Base-by-base conservation (phyloP, 768 basidiomycete species). In the Macrolepiota dolichaula region DNA sequence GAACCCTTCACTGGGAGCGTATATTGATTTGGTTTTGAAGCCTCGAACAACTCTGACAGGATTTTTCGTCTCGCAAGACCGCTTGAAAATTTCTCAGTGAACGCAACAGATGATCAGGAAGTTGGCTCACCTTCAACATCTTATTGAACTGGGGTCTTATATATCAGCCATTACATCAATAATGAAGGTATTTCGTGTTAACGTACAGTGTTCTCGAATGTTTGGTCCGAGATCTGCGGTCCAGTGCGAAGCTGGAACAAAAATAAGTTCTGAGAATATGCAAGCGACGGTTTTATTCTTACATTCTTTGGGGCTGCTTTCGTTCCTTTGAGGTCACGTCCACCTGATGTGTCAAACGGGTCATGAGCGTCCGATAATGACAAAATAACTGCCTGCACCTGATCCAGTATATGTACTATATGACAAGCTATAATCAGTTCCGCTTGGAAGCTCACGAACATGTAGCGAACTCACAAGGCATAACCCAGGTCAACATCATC, bases 11-110 rank as follows among this genome's bases (percentile, higher is more conserved):
- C 73, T 78, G 4, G 94, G 94, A 7, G 91, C 93, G 65, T 86
- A 96, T 22, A 77, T 76, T 0, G 91, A 91, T 29, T 73, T 71
- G 29, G 87, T 72, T 71, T 94, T 94, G 80, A 74, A 96, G 1
- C 94, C 95, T 25, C 95, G 83, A 58, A 96, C 87, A 2, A 97
- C 94, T 17, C 95, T 82, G 32, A 97, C 80, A 15, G 94, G 94
- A 64, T 89, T 90, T 62, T 81, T 83, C 0, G 89, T 92, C 68
- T 95, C 85, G n/a, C 79, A 83, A 1, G 93, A 95, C 61, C 72
- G 76, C 92, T 94, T 50, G 22, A 54, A 7, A 60, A 10, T 22
- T 19, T 35, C 19, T 32, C 55, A 27, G 49, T n/a, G 24, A 12
- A 46, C 37, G 24, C 9, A 40, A 15, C 13, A 32, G 24, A 32